These are phyloP conservation scores for Hapsidospora chrysogenum DNA, from an alignment of 495 filamentous ascomycete species.

Conservation along the genomic window DNA sequence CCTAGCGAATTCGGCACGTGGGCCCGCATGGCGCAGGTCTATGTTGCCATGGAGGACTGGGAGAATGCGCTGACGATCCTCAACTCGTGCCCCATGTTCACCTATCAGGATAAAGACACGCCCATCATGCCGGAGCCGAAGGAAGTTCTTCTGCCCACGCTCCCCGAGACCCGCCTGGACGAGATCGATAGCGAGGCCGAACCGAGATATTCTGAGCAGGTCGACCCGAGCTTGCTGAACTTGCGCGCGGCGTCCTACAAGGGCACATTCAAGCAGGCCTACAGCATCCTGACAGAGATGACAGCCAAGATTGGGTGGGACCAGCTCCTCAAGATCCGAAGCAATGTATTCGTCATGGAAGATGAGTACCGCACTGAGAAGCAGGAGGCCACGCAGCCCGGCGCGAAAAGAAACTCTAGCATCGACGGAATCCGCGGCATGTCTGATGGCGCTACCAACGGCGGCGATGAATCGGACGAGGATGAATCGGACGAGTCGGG, in stretches of 20 bases:
- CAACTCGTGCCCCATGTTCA: conserved; percentile 99
- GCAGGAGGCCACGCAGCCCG: conserved; percentile 39
- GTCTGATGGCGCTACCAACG: conserved; percentile 45
- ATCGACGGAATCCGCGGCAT: conserved; percentile 55
- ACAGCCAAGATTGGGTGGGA: conserved; percentile 96
- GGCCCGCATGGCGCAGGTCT: conserved; percentile 85
- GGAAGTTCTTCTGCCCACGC: conserved; percentile 68
- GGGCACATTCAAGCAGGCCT: conserved; percentile 89
- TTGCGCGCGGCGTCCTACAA: conserved; percentile 77
- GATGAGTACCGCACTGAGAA: conserved; percentile 92
- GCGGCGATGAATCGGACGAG: conserved; percentile 27
- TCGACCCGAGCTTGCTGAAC: conserved; percentile 75
- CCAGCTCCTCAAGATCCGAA: conserved; percentile 77
- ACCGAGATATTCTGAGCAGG: conserved; percentile 59
- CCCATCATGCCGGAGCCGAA: conserved; percentile 84
- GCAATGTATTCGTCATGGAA: conserved; percentile 98
- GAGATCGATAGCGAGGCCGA: conserved; percentile 86
- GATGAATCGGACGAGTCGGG: conserved; percentile 29
- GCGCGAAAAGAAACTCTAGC: conserved; percentile 51
- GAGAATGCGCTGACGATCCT: conserved; percentile 82
- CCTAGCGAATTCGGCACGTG: conserved; percentile 96
- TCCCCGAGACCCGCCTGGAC: conserved; percentile 81
- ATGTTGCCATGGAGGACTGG: conserved; percentile 84
- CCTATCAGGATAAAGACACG: conserved; percentile 93
- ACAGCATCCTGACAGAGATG: conserved; percentile 84